A percentile compares a stretch with the other conserved stretches of the same genome.
These are phyloP conservation scores for Tricladium varicosporioides DNA, from an alignment of 2,329 filamentous ascomycete species.

Conservation along the genomic window DNA sequence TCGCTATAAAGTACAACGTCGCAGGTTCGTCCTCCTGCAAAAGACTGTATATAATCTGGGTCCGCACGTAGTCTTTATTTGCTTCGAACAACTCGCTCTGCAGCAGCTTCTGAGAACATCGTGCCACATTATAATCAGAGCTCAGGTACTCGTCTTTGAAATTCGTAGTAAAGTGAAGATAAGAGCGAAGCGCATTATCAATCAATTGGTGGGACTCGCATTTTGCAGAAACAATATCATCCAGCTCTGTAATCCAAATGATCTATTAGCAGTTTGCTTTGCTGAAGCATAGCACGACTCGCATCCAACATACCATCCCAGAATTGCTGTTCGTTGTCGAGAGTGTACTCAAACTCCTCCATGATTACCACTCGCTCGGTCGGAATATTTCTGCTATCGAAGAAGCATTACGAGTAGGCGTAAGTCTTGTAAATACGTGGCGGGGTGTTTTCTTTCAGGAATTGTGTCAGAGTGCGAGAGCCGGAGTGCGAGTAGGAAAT, in stretches of 20 bases:
- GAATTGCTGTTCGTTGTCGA: constrained; percentile 82
- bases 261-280: constrained; percentile 4
- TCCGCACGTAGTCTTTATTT: constrained; percentile 83
- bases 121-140: constrained; percentile 75
- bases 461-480: too few species aligned
- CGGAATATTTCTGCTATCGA: constrained; percentile 21
- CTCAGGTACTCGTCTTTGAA: constrained; percentile 74
- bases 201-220: constrained; percentile 64
- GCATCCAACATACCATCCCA: constrained; percentile 68
- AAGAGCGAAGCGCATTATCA: constrained; percentile 82
- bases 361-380: constrained; percentile 28
- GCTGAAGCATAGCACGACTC: not conserved
- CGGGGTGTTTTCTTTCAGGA: not conserved
- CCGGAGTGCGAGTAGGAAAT: not conserved
- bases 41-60: constrained; percentile 88
- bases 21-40: constrained; percentile 83
- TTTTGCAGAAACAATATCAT: constrained; percentile 59
- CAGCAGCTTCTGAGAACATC: constrained; percentile 77
- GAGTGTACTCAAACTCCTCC: constrained; percentile 64
- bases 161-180: constrained; percentile 73
- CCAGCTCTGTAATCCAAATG: constrained; percentile 53
- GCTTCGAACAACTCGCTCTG: constrained; percentile 70
- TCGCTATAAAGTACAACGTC: constrained; percentile 78
- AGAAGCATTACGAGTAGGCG: constrained; percentile 26
- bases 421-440: not conserved